phyloP scores from a whole-genome alignment of 345 rosid genomes.

The Durio zibethinus region DNA sequence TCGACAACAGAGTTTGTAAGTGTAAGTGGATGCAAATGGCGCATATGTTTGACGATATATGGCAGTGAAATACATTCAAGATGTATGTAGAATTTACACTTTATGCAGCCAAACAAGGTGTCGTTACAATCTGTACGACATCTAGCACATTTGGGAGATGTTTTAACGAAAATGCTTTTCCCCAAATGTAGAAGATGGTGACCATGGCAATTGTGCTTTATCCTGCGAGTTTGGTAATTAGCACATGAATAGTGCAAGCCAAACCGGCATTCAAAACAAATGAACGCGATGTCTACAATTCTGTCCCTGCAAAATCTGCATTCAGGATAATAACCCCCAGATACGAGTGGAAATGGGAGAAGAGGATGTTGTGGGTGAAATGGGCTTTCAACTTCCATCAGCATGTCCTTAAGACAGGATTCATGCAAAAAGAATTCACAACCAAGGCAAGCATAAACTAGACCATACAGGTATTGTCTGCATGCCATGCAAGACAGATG shows the following conservation, averaged over 20 bases:
- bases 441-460: background rate
- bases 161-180: background rate
- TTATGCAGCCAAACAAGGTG: background rate
- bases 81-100: background rate
- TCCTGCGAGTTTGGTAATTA: background rate
- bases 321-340: too few species aligned
- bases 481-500: background rate
- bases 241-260: background rate
- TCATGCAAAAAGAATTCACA: background rate
- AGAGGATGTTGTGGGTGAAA: background rate
- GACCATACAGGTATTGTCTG: background rate
- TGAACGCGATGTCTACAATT: accelerated
- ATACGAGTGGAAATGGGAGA: too few species aligned
- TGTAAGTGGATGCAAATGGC: background rate
- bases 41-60: background rate
- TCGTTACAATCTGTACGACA: background rate
- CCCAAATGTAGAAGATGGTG: background rate
- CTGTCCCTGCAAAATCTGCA: too few species aligned
- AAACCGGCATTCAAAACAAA: background rate
- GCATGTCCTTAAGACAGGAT: background rate
- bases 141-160: accelerated
- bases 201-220: background rate
- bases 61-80: background rate
- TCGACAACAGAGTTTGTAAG: background rate
- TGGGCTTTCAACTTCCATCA: background rate